Percentiles rank a stretch among this genome's conserved stretches.
phyloP scores from a whole-genome alignment of 495 filamentous ascomycete genomes.

The Hypoxylon rickii region DNA sequence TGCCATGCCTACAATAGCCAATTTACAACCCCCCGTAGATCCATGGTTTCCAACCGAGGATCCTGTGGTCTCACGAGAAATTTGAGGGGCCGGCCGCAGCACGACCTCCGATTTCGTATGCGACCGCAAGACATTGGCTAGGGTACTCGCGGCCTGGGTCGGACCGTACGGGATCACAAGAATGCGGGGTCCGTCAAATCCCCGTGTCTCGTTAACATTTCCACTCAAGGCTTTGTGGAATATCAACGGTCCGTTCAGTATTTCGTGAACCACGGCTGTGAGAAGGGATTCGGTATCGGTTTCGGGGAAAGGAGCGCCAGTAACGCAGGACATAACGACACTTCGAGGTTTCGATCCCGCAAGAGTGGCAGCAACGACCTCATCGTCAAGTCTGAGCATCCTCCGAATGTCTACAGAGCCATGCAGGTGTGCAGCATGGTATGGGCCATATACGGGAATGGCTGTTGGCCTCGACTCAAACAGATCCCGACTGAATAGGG shows the following conservation, averaged over 20 bases:
- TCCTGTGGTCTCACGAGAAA: constrained; percentile 38
- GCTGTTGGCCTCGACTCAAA: constrained; percentile 61
- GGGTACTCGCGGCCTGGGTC: constrained; percentile 51
- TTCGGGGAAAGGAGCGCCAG: constrained; percentile 52
- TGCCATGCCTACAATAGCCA: constrained; percentile 80
- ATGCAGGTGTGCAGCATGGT: constrained; percentile 79
- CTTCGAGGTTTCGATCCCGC: constrained; percentile 54
- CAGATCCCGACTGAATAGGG: constrained; percentile 59
- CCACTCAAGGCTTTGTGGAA: constrained; percentile 63
- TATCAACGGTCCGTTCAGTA: constrained; percentile 61
- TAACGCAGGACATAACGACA: constrained; percentile 62
- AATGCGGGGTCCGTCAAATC: constrained; percentile 47
- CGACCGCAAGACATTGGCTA: constrained; percentile 45
- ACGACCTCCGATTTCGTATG: constrained; percentile 48
- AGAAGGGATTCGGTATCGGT: constrained; percentile 56
- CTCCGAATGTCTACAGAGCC: constrained; percentile 61
- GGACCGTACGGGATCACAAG: constrained; percentile 59
- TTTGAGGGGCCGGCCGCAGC: constrained; percentile 41
- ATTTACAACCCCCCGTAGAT: constrained; percentile 43
- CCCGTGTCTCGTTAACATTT: constrained; percentile 49
- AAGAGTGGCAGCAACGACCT: constrained; percentile 45
- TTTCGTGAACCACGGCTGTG: constrained; percentile 58
- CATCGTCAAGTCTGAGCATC: constrained; percentile 56
- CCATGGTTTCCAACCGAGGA: constrained; percentile 50
- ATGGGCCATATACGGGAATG: constrained; percentile 79